Evolutionary conservation across 495 filamentous ascomycete species (phyloP).

Genomic region (Penicillium waksmanii): DNA sequence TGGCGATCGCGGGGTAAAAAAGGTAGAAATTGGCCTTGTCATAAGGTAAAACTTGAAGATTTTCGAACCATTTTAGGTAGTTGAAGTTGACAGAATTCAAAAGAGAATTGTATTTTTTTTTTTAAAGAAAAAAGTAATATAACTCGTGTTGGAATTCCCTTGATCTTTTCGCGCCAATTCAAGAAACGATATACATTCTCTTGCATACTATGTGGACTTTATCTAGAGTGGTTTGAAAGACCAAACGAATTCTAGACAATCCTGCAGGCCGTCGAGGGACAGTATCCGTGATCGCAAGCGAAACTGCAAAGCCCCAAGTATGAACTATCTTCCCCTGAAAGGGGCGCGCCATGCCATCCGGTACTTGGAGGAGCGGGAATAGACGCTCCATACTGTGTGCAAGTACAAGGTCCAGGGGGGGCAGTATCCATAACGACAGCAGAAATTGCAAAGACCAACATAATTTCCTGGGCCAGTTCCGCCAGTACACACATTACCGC

Average conservation of each 20-base stretch:
- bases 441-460: slow-evolving; percentile 44
- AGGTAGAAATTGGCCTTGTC: too few relatives aligned
- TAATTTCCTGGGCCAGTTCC: slow-evolving; percentile 47
- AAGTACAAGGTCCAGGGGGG: slow-evolving; percentile 43
- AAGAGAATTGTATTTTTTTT: too few relatives aligned
- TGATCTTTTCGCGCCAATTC: too few relatives aligned
- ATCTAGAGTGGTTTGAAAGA: too few relatives aligned
- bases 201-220: too few relatives aligned
- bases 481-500: slow-evolving; percentile 29
- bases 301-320: slow-evolving; percentile 49
- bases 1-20: too few relatives aligned
- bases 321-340: slow-evolving; percentile 33
- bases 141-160: too few relatives aligned
- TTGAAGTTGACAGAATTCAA: too few relatives aligned
- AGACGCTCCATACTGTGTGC: slow-evolving; percentile 36
- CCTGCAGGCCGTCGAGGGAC: slow-evolving; percentile 42
- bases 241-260: not conserved
- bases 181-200: too few relatives aligned
- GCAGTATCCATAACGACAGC: slow-evolving; percentile 46
- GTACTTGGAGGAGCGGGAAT: slow-evolving; percentile 29
- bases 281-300: slow-evolving; percentile 46
- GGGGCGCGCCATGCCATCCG: slow-evolving; percentile 32
- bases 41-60: too few relatives aligned
- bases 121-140: too few relatives aligned
- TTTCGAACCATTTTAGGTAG: too few relatives aligned